These are phyloP conservation scores for Aspergillus bertholletiae DNA, from an alignment of 495 filamentous ascomycete species.

Conservation along the genomic window DNA sequence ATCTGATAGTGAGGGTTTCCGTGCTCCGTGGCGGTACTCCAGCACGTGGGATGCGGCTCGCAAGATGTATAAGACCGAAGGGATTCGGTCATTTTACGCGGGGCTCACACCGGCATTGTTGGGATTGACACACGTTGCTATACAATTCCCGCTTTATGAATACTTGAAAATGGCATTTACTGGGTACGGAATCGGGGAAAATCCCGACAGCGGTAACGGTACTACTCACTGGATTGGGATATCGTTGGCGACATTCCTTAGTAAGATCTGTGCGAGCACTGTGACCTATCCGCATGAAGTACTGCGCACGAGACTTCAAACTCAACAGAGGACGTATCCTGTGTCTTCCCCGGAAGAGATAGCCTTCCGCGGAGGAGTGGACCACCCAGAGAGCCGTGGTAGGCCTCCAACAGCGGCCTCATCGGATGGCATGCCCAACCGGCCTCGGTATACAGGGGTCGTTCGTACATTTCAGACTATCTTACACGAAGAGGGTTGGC, in stretches of 20 bases:
- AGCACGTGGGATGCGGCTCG: slow-evolving; percentile 83
- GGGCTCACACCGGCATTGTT: slow-evolving; percentile 89
- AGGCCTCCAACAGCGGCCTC: slow-evolving; percentile 45
- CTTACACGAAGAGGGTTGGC: slow-evolving; percentile 87
- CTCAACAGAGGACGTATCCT: slow-evolving; percentile 62
- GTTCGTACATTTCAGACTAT: slow-evolving; percentile 82
- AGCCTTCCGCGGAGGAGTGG: slow-evolving; percentile 63
- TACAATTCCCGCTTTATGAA: slow-evolving; percentile 97
- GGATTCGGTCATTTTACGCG: slow-evolving; percentile 88
- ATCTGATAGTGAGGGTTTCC: slow-evolving; percentile 48
- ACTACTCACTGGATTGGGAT: slow-evolving; percentile 69
- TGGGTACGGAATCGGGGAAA: slow-evolving; percentile 74
- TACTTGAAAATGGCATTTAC: slow-evolving; percentile 89
- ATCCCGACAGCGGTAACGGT: slow-evolving; percentile 54
- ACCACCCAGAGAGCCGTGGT: slow-evolving; percentile 38
- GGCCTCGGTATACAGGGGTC: slow-evolving; percentile 76
- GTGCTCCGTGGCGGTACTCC: slow-evolving; percentile 84
- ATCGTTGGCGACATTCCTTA: slow-evolving; percentile 83
- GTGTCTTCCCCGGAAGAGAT: slow-evolving; percentile 47
- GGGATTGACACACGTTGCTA: slow-evolving; percentile 90
- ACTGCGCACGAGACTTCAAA: slow-evolving; percentile 83
- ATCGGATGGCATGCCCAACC: slow-evolving; percentile 54
- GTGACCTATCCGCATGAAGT: slow-evolving; percentile 98
- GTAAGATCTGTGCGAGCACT: slow-evolving; percentile 90
- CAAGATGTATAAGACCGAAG: slow-evolving; percentile 93